Conservation (phyloP, 768 basidiomycete species). For the Hortiboletus campestris region DNA sequence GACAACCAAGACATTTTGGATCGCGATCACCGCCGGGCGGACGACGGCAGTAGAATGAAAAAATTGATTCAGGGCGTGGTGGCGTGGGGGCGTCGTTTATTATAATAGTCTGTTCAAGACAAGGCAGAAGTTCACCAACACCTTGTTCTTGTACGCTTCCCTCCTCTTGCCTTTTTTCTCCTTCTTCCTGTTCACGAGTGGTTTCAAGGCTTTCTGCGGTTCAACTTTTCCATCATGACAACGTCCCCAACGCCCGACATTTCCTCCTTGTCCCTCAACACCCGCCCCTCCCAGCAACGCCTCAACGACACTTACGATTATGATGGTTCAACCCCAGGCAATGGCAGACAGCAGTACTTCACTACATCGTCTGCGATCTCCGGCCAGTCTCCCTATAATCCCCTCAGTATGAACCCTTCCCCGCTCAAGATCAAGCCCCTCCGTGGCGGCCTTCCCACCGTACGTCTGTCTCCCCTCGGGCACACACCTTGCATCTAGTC, state of each 20-base stretch:
- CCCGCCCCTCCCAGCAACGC: slow-evolving; percentile 65
- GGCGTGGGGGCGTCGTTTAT: slow-evolving; percentile 34
- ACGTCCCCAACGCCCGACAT: slow-evolving; percentile 76
- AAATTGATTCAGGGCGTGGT: slow-evolving; percentile 23
- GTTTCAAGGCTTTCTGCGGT: slow-evolving; percentile 19
- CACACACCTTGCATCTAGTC: slow-evolving; percentile 21
- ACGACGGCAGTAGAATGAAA: neutral
- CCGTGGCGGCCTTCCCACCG: slow-evolving; percentile 72
- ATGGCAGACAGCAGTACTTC: slow-evolving; percentile 62
- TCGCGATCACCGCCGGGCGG: slow-evolving; percentile 7
- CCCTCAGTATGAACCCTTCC: slow-evolving; percentile 60
- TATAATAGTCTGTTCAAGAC: slow-evolving; percentile 14
- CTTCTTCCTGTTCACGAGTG: slow-evolving; percentile 34
- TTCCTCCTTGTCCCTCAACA: slow-evolving; percentile 69
- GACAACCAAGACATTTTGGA: too few relatives aligned
- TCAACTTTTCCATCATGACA: slow-evolving; percentile 57
- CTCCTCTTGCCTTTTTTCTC: slow-evolving; percentile 28
- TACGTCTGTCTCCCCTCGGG: slow-evolving; percentile 38
- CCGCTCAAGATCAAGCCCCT: slow-evolving; percentile 71
- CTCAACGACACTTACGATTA: slow-evolving; percentile 86
- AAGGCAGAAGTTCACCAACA: slow-evolving; percentile 9
- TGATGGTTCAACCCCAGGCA: slow-evolving; percentile 54
- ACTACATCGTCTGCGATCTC: slow-evolving; percentile 59
- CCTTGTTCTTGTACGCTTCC: slow-evolving; percentile 18
- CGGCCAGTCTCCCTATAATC: slow-evolving; percentile 47